These are phyloP conservation scores for Posidonia oceanica DNA, from an alignment of 116 monocot species.

Conservation along the genomic window DNA sequence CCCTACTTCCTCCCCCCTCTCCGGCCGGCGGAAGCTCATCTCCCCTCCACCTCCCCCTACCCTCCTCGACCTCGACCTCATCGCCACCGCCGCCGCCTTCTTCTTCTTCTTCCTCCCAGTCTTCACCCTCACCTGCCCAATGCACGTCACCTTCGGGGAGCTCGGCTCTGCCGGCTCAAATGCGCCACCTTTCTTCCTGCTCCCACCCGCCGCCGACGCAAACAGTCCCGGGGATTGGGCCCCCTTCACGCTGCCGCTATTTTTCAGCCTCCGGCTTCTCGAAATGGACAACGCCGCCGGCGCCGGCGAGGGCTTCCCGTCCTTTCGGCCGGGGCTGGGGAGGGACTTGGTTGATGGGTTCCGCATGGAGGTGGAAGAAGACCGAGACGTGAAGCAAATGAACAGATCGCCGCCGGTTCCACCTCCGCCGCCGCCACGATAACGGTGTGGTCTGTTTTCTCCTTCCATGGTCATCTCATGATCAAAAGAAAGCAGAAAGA, in stretches of 20 bases:
- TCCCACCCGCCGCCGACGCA: slow-evolving; percentile 19
- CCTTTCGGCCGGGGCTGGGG: slow-evolving; percentile 41
- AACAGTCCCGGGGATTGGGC: slow-evolving; percentile 77
- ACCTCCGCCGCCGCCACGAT: neutral
- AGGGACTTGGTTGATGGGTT: slow-evolving; percentile 46
- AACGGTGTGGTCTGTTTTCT: neutral
- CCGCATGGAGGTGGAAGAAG: slow-evolving; percentile 36
- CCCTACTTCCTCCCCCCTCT: slow-evolving; percentile 6
- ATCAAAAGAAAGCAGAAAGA: neutral
- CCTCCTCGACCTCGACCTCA: slow-evolving; percentile 11
- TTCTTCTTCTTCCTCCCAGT: slow-evolving; percentile 59
- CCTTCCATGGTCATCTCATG: neutral
- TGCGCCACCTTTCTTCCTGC: slow-evolving; percentile 23
- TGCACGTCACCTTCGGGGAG: slow-evolving; percentile 98
- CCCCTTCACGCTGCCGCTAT: slow-evolving; percentile 80
- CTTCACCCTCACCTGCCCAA: slow-evolving; percentile 90
- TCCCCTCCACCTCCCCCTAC: slow-evolving; percentile 13
- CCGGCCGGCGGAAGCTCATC: slow-evolving; percentile 27
- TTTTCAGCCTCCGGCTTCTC: slow-evolving; percentile 50
- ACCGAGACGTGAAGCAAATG: slow-evolving; percentile 9
- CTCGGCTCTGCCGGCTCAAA: slow-evolving; percentile 84
- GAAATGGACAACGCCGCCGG: slow-evolving; percentile 49
- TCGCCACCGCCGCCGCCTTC: slow-evolving; percentile 12
- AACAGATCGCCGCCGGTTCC: slow-evolving; percentile 7
- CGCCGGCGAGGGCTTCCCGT: slow-evolving; percentile 1